Conservation (phyloP, 345 rosid genomes). For the Heritiera littoralis region DNA sequence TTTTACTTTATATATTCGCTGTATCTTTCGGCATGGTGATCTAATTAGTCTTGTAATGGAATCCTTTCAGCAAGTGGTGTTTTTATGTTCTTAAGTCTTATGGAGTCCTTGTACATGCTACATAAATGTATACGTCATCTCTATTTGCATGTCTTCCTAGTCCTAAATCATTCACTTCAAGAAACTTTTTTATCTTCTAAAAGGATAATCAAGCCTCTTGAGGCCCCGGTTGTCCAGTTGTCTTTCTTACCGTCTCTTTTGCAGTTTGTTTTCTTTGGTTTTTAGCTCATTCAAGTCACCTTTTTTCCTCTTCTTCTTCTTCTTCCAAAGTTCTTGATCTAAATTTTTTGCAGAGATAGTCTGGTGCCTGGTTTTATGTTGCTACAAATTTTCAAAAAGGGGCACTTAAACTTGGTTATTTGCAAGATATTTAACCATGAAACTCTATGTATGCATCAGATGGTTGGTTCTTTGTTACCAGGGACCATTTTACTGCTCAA, state of each 20-base stretch:
- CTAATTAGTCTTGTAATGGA: neutral
- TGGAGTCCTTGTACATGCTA: slow-evolving; percentile 9
- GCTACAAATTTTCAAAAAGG: neutral
- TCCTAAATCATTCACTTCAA: neutral
- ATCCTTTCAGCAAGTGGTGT: neutral
- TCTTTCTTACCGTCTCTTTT: neutral
- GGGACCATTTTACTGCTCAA: neutral
- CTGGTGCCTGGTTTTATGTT: neutral
- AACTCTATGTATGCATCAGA: neutral
- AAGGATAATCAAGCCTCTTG: neutral
- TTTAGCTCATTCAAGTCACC: neutral
- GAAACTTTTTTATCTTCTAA: neutral
- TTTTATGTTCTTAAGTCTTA: neutral
- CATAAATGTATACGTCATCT: neutral
- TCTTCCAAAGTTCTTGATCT: neutral
- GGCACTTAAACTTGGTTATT: neutral
- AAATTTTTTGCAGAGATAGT: neutral
- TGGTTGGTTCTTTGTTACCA: neutral
- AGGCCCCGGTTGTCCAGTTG: neutral
- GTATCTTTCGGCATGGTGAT: neutral
- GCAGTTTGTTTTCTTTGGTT: neutral
- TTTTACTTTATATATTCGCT: neutral
- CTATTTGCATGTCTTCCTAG: neutral
- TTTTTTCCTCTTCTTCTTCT: neutral
- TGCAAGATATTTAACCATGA: neutral